Evolutionary conservation across 345 rosid genomes (phyloP).

Genomic region (Camelina sativa): DNA sequence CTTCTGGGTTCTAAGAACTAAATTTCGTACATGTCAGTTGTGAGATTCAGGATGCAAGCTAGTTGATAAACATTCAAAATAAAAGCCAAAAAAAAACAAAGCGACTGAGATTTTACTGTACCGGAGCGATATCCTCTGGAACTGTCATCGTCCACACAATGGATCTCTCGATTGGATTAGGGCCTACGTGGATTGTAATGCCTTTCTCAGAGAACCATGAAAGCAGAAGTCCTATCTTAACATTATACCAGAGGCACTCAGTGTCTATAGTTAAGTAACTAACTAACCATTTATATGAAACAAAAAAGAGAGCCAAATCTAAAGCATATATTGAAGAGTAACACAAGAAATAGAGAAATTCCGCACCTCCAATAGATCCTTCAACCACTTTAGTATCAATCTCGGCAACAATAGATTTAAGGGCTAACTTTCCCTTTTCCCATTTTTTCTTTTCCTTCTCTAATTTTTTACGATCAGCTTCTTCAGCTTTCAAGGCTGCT

Average conservation of each 20-base stretch:
- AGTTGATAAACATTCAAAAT: background rate
- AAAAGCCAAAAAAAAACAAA: background rate
- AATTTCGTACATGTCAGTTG: slow-evolving; percentile 4
- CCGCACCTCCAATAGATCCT: slow-evolving; percentile 83
- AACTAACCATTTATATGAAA: slow-evolving; percentile 12
- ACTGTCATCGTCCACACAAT: slow-evolving; percentile 79
- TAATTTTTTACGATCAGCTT: slow-evolving; percentile 70
- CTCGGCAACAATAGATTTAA: slow-evolving; percentile 80
- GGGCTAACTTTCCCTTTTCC: slow-evolving; percentile 89
- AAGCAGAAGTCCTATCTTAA: slow-evolving; percentile 75
- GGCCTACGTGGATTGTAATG: slow-evolving; percentile 61
- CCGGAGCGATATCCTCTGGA: slow-evolving; percentile 81
- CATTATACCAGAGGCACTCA: slow-evolving; percentile 38
- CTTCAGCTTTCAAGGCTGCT: slow-evolving; percentile 83
- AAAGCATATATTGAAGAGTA: slow-evolving; percentile 19
- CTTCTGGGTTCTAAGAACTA: slow-evolving; percentile 16
- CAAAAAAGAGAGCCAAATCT: slow-evolving; percentile 7
- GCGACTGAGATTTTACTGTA: slow-evolving; percentile 34
- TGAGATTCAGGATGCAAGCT: slow-evolving; percentile 23
- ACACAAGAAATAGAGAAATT: slow-evolving; percentile 23
- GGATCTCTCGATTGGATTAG: slow-evolving; percentile 86
- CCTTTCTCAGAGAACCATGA: slow-evolving; percentile 87
- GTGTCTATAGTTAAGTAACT: slow-evolving; percentile 29
- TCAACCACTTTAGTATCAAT: slow-evolving; percentile 86
- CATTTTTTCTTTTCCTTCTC: slow-evolving; percentile 84